Evolutionary conservation across 768 basidiomycete species (phyloP).

Genomic region (Gymnopilus junonius): DNA sequence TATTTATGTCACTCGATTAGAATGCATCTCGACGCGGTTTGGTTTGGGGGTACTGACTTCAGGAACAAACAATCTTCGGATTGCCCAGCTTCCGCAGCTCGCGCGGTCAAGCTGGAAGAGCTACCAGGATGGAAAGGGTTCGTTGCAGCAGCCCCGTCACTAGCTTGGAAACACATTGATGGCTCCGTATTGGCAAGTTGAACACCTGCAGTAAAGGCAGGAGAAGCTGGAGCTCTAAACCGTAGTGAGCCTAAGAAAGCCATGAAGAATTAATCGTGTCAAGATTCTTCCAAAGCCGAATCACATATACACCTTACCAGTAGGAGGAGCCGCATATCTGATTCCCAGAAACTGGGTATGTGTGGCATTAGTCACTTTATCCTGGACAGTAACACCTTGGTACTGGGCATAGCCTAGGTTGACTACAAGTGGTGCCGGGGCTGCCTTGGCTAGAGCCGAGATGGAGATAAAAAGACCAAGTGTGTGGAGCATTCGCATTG

Average conservation of each 20-base stretch:
- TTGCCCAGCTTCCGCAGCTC: background rate
- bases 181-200: conserved; percentile 39
- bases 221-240: conserved; percentile 39
- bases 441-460: background rate
- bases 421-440: conserved; percentile 29
- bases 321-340: conserved; percentile 54
- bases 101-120: background rate
- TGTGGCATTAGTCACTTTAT: conserved; percentile 30
- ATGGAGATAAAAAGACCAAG: background rate
- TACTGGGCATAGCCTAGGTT: conserved; percentile 53
- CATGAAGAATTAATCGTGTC: background rate
- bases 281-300: background rate
- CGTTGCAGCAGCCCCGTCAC: conserved; percentile 31
- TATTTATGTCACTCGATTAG: background rate
- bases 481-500: background rate
- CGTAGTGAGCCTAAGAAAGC: conserved; percentile 34
- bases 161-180: conserved; percentile 35
- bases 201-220: conserved; percentile 31
- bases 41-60: conserved; percentile 28
- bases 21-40: too few species aligned
- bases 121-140: conserved; percentile 31
- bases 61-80: conserved; percentile 49
- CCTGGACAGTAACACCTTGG: conserved; percentile 32
- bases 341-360: conserved; percentile 48
- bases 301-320: conserved; percentile 36